These are phyloP conservation scores for Podaxis carcinomalis DNA, from an alignment of 768 basidiomycete genomes.

Conservation along the genomic window DNA sequence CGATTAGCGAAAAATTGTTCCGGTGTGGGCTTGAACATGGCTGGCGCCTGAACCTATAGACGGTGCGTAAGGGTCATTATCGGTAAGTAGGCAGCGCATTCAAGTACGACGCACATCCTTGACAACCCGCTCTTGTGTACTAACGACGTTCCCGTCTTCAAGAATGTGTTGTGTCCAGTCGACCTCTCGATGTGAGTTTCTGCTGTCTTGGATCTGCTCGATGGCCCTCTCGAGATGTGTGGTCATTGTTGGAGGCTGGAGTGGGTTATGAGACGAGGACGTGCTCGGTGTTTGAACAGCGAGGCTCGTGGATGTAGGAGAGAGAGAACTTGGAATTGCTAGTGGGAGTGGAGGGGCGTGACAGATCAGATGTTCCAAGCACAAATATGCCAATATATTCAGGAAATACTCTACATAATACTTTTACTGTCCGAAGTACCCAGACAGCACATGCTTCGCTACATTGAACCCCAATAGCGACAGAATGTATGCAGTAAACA, in stretches of 20 bases:
- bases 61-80: conserved; percentile 2
- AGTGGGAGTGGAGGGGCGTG: conserved; percentile 8
- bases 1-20: conserved; percentile 86
- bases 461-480: conserved; percentile 91
- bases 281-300: conserved; percentile 7
- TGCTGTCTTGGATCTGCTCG: conserved; percentile 55
- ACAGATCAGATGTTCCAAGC: conserved; percentile 7
- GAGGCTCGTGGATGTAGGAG: conserved; percentile 10
- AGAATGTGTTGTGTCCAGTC: conserved; percentile 92
- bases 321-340: background rate
- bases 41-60: conserved; percentile 91
- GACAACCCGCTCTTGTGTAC: conserved; percentile 92
- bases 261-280: conserved; percentile 5
- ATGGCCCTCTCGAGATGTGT: conserved; percentile 65
- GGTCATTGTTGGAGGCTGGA: conserved; percentile 30
- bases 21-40: conserved; percentile 86
- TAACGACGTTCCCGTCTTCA: conserved; percentile 88
- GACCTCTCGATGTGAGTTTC: conserved; percentile 49
- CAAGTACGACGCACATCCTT: conserved; percentile 70
- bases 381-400: conserved; percentile 10
- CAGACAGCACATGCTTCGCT: conserved; percentile 71
- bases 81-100: background rate
- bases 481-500: conserved; percentile 82
- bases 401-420: conserved; percentile 5
- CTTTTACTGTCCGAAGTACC: conserved; percentile 54